These are phyloP conservation scores for Pouteria campechiana DNA, from an alignment of 179 eudicot genomes.

Conservation along the genomic window DNA sequence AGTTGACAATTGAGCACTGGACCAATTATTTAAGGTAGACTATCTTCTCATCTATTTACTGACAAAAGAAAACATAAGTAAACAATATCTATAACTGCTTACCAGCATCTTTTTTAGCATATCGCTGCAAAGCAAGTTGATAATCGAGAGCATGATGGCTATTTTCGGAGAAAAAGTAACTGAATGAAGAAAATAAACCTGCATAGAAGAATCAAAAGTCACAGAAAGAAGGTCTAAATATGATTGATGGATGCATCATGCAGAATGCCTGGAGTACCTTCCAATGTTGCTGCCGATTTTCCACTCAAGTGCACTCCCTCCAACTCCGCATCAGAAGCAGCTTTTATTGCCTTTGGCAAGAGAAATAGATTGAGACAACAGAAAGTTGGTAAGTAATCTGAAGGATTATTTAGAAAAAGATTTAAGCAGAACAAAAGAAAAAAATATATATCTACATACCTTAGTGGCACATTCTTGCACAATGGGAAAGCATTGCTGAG, in stretches of 20 bases:
- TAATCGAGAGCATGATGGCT: slow-evolving; percentile 60
- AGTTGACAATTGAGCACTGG: too few relatives aligned
- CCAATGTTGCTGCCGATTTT: slow-evolving; percentile 48
- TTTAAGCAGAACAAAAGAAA: neutral
- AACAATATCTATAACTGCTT: slow-evolving; percentile 10
- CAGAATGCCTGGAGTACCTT: slow-evolving; percentile 32
- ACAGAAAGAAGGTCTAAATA: slow-evolving; percentile 5
- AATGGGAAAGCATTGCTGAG: slow-evolving; percentile 63
- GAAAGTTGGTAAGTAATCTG: neutral
- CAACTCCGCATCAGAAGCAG: slow-evolving; percentile 67
- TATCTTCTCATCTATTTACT: too few relatives aligned
- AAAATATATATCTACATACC: slow-evolving; percentile 21
- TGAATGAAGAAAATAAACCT: slow-evolving; percentile 79
- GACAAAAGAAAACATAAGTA: neutral
- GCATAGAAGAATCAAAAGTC: slow-evolving; percentile 13
- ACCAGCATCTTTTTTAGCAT: slow-evolving; percentile 57
- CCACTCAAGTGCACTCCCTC: slow-evolving; percentile 62
- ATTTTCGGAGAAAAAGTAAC: slow-evolving; percentile 55
- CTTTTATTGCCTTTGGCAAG: slow-evolving; percentile 74
- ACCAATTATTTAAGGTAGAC: too few relatives aligned
- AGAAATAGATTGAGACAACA: neutral
- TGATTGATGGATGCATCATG: slow-evolving; percentile 5
- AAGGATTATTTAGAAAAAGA: slow-evolving; percentile 1
- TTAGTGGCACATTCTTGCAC: slow-evolving; percentile 73
- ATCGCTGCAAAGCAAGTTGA: slow-evolving; percentile 55